Evolutionary conservation across 1,284 basidiomycete genomes (phyloP), one percentile per base, ranked within the genome.

Genomic region (Athelia sp.): DNA sequence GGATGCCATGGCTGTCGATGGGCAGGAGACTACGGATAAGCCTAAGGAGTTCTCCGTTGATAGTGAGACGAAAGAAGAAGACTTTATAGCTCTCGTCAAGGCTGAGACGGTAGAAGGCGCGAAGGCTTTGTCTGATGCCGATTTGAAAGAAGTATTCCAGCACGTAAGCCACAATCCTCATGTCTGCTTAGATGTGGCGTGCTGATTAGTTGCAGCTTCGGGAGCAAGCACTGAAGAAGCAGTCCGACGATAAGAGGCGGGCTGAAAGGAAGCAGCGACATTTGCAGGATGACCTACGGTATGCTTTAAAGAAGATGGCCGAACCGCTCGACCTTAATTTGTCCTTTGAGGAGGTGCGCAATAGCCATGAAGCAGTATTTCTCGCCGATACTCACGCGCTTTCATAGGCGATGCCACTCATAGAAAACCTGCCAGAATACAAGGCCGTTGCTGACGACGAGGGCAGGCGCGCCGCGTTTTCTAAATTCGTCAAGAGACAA

Each of bases 241-340:
- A 84, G 35, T 82, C 87, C 21, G 93, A 93, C 22, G 93, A 91
- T 66, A 84, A 77, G 56, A 79, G 90, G 14, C 77, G 89, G 21
- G 72, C 84, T 0, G 97, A 99, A 66, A 79, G 93, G 43, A 85
- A 81, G 58, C 81, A 87, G 53, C 79, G 96, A 19, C 90, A 97
- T 64, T 70, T 90, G 50, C 92, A 97, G 60, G 96, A 99, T 63
- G 97, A 99, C 61, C 74, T 99, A 31, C 87, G 97, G 3, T 98
- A 98, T 66, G 97, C 94, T 0, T 76, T 98, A 54, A 94, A 92
- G 70, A 95, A 96, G 62, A 72, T 96, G 3, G 68, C 89, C 1
- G 86, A 93, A 31, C 78, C 89, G 1, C 68, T 96, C 40, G 88
- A 93, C 54, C 61, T 93, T 38, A 82, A 72, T 21, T 65, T 84